These are phyloP conservation scores for Guillardia theta DNA, from an alignment of 78 protist species.

Conservation along the genomic window DNA sequence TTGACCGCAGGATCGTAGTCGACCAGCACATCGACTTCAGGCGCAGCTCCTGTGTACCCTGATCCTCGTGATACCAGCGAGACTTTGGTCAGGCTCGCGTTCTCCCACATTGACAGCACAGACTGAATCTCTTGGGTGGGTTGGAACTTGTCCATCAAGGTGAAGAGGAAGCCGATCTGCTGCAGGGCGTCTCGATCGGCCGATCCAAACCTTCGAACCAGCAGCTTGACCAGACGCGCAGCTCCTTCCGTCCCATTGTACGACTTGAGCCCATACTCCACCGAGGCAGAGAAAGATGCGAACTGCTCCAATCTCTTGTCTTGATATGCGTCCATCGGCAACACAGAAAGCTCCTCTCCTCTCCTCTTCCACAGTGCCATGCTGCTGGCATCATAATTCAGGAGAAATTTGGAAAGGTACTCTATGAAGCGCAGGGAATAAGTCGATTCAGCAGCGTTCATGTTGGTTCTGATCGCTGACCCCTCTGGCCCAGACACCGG, in stretches of 20 bases:
- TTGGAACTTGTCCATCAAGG: not conserved
- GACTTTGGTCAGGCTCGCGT: not conserved
- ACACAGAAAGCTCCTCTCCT: not conserved
- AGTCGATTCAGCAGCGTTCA: not conserved
- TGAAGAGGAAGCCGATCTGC: not conserved
- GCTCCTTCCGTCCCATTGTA: conserved; percentile 1
- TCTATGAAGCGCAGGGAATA: not conserved
- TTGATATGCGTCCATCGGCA: not conserved
- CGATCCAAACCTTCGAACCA: not conserved
- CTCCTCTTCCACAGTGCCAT: not conserved
- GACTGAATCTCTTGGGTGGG: not conserved
- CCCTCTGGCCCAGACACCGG: too few species aligned
- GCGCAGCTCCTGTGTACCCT: not conserved
- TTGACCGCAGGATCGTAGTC: not conserved
- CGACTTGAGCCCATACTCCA: not conserved
- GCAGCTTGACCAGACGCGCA: not conserved
- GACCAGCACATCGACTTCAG: not conserved
- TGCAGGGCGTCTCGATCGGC: not conserved
- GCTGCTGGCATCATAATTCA: not conserved
- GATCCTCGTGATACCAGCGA: not conserved
- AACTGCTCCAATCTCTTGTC: not conserved
- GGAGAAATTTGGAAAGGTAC: not conserved
- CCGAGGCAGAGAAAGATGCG: not conserved
- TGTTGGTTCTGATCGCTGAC: too few species aligned
- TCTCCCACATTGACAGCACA: not conserved